Base-by-base conservation (phyloP, 139 green algal species). In the Tetradesmus obliquus region DNA sequence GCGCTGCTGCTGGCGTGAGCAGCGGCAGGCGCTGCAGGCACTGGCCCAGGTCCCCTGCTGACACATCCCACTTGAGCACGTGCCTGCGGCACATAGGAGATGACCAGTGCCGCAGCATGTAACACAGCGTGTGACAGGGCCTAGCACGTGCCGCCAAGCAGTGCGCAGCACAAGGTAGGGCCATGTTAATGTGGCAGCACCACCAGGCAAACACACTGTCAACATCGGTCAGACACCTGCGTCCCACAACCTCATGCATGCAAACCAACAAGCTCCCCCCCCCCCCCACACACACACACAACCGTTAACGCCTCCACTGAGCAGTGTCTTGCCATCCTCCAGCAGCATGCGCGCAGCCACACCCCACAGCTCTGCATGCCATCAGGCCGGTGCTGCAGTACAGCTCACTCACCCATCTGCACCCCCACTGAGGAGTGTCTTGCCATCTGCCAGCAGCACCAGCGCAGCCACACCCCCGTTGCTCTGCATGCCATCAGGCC, bases 51-150 rank as follows among this genome's bases (percentile, higher is more conserved):
- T 94, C 91, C 0, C 95, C 94, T 1, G 72, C 79, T 0, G 92
- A 94, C n/a, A 96, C 92, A 86, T 96, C 94, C 95, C 95, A 97
- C 85, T 86, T 92, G 58, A 93, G 83, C 6, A 95, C 92, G 53
- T 91, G 90, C n/a, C 92, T 94, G 76, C 15, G 88, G 17, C 62
- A 84, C 13, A 84, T 6, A 66, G 32, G 32, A 45, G 32, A 45
- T 45, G 32, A 45, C 32, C 32, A 0, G 32, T 66, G 57, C 57
- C 5, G 57, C 57, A 2, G 6, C 57, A 66, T 66, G 57, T 9
- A 66, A 66, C 0, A 45, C 32, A 45, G 32, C 32, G 32, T n/a
- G n/a, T n/a, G n/a, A n/a, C n/a, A n/a, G n/a, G n/a, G n/a, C n/a
- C n/a, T n/a, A n/a, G n/a, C n/a, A n/a, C n/a, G n/a, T 45, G 32